These are phyloP conservation scores for Medicago ruthenica DNA, from an alignment of 306 rosid genomes.

Conservation along the genomic window DNA sequence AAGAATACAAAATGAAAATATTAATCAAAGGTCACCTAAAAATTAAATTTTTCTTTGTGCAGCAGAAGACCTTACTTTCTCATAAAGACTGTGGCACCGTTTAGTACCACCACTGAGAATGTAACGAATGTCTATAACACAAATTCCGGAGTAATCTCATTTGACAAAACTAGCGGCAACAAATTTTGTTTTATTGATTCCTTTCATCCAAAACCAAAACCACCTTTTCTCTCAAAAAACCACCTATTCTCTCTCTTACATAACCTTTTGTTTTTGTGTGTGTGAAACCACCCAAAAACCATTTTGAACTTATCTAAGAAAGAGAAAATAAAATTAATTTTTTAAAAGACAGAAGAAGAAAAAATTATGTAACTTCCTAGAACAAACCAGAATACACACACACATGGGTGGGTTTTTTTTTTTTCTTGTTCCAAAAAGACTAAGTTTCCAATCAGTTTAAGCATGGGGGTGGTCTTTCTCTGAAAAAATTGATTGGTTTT, in stretches of 20 bases:
- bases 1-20: too few species aligned
- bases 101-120: slow-evolving; percentile 58
- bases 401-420: slow-evolving; percentile 39
- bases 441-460: slow-evolving; percentile 22
- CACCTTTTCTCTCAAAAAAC: slow-evolving; percentile 50
- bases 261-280: slow-evolving; percentile 30
- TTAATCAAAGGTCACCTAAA: too few species aligned
- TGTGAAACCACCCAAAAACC: slow-evolving; percentile 40
- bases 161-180: slow-evolving; percentile 53
- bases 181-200: background rate
- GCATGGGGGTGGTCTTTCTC: slow-evolving; percentile 17
- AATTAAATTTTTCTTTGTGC: background rate
- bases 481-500: slow-evolving; percentile 47
- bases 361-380: slow-evolving; percentile 52
- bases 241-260: slow-evolving; percentile 42
- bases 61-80: slow-evolving; percentile 28
- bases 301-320: slow-evolving; percentile 65
- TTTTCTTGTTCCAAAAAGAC: background rate
- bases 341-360: background rate
- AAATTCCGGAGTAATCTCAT: slow-evolving; percentile 58
- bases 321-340: background rate
- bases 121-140: slow-evolving; percentile 68
- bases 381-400: slow-evolving; percentile 61
- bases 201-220: slow-evolving; percentile 32
- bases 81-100: slow-evolving; percentile 72